Percentiles rank a stretch among this genome's conserved stretches.
Conservation (phyloP, 179 eudicot species). For the Pouteria campechiana region DNA sequence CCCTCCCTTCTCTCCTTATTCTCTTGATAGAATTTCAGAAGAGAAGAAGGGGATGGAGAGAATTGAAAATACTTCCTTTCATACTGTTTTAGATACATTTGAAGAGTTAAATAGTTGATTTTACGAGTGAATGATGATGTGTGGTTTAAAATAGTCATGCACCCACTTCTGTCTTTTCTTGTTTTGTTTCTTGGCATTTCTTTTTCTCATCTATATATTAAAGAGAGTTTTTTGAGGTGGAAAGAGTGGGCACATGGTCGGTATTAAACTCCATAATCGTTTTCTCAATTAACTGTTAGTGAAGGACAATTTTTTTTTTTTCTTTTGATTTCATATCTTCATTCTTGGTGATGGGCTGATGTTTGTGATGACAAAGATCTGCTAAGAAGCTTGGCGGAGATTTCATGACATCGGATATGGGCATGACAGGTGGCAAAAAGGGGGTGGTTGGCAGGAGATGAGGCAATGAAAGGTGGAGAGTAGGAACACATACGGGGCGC, state of each 20-base stretch:
- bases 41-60: conserved; percentile 1
- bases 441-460: conserved; percentile 54
- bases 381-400: conserved; percentile 47
- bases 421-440: conserved; percentile 51
- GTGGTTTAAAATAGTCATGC: not conserved
- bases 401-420: conserved; percentile 46
- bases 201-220: conserved; percentile 14
- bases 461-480: conserved; percentile 44
- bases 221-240: conserved; percentile 15
- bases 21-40: too few species aligned
- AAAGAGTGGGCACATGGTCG: conserved; percentile 6
- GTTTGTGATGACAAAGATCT: conserved; percentile 22
- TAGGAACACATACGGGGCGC: too few species aligned
- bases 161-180: too few species aligned
- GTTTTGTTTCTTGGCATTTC: conserved; percentile 14
- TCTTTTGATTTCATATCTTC: not conserved
- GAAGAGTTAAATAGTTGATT: conserved; percentile 13
- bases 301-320: not conserved
- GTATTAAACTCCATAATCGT: conserved; percentile 2
- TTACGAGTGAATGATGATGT: conserved; percentile 3
- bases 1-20: too few species aligned
- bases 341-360: conserved; percentile 22
- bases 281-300: not conserved
- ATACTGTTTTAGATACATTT: conserved; percentile 18
- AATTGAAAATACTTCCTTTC: conserved; percentile 9